Conservation (phyloP, 352 stramenopile genomes). For the Phytophthora sp. region DNA sequence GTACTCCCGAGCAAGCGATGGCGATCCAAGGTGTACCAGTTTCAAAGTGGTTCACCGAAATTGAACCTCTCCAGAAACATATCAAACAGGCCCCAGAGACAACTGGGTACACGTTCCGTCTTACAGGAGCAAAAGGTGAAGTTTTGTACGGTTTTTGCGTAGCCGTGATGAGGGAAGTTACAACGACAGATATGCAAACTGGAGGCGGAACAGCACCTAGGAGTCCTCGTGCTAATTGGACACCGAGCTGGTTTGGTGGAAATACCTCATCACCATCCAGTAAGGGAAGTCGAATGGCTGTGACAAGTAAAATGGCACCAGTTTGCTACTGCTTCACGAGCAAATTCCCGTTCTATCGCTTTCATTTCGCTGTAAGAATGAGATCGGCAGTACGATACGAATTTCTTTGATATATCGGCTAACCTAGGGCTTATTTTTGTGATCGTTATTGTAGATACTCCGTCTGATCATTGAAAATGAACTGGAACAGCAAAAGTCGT, state of each 20-base stretch:
- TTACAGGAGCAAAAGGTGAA: conserved; percentile 86
- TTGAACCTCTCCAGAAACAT: conserved; percentile 64
- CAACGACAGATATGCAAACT: background rate
- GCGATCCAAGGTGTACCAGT: conserved; percentile 58
- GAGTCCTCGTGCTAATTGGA: conserved; percentile 23
- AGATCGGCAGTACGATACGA: background rate
- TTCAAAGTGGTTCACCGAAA: conserved; percentile 75
- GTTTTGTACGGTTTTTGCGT: conserved; percentile 84
- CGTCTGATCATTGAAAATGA: conserved; percentile 80
- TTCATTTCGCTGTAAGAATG: conserved; percentile 73
- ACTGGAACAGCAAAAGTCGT: conserved; percentile 31
- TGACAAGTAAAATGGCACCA: conserved; percentile 51
- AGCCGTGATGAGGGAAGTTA: conserved; percentile 63
- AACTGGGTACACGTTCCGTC: conserved; percentile 80
- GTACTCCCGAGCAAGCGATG: conserved; percentile 56
- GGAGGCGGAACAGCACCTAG: conserved; percentile 2
- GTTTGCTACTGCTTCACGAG: conserved; percentile 87
- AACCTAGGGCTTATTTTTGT: background rate
- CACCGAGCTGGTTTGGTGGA: conserved; percentile 17
- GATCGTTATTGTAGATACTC: conserved; percentile 47
- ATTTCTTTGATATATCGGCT: conserved; percentile 1
- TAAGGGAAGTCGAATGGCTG: conserved; percentile 11
- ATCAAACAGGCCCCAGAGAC: conserved; percentile 65
- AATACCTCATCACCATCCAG: conserved; percentile 15
- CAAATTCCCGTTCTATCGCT: conserved; percentile 89